Evolutionary conservation across 2,329 filamentous ascomycete genomes (phyloP).

Genomic region (Aspergillus latus): DNA sequence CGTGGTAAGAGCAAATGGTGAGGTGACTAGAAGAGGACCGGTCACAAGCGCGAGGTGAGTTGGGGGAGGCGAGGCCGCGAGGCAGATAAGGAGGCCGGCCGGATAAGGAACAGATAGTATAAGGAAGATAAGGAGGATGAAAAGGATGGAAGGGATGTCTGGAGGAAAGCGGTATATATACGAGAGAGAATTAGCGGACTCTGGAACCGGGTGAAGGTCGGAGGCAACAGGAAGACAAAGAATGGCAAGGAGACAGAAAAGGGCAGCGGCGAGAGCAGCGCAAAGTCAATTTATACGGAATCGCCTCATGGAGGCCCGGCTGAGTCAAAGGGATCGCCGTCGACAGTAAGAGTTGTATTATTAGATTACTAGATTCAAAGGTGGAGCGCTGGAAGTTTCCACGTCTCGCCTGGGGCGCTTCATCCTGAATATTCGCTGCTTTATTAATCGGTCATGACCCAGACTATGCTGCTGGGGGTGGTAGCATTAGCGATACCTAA

Average conservation of each 20-base stretch:
- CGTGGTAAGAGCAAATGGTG: constrained; percentile 5
- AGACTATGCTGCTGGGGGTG: neutral
- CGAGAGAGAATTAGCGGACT: neutral
- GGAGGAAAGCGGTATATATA: constrained; percentile 10
- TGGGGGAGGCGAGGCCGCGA: neutral
- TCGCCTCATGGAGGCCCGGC: constrained; percentile 18
- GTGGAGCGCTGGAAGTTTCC: constrained; percentile 17
- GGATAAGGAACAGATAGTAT: constrained; percentile 16
- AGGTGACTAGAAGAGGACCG: neutral
- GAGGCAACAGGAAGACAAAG: constrained; percentile 8
- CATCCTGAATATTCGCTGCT: constrained; percentile 9
- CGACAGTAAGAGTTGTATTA: neutral
- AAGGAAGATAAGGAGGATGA: constrained; percentile 6
- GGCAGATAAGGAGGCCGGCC: constrained; percentile 2
- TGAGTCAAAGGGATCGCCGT: constrained; percentile 19
- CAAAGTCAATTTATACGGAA: constrained; percentile 28
- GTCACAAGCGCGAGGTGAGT: constrained; percentile 6
- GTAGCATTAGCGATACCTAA: neutral
- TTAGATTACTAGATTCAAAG: neutral
- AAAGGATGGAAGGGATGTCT: neutral
- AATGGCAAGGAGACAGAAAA: constrained; percentile 11
- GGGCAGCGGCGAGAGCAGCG: constrained; percentile 20
- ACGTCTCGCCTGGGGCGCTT: constrained; percentile 3
- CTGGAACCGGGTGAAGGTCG: constrained; percentile 8
- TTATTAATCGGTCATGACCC: constrained; percentile 5